phyloP scores from a whole-genome alignment of 148 eudicot genomes.

The Camellia granthamiana region DNA sequence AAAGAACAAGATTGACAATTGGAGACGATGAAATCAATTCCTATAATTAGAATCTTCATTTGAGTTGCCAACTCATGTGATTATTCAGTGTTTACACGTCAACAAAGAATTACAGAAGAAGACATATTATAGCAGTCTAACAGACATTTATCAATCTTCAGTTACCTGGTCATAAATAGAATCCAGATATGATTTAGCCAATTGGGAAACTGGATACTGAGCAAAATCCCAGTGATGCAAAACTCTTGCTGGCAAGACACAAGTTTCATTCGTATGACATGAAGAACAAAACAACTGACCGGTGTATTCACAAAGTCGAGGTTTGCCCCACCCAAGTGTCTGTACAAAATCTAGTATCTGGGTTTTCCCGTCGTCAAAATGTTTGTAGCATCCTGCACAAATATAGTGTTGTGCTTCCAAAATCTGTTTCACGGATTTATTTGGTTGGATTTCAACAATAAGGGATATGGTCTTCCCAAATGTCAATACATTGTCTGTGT shows the following conservation, averaged over 20 bases:
- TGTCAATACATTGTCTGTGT: too few relatives aligned
- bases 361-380: constrained; percentile 78
- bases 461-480: constrained; percentile 81
- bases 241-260: constrained; percentile 90
- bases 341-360: constrained; percentile 64
- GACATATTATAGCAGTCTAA: neutral
- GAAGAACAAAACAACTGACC: constrained; percentile 89
- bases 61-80: neutral
- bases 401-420: constrained; percentile 75
- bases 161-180: constrained; percentile 73
- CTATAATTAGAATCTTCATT: neutral
- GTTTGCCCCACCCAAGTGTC: constrained; percentile 91
- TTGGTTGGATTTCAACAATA: constrained; percentile 55
- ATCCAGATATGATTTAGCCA: constrained; percentile 88
- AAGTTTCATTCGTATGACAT: constrained; percentile 81
- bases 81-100: neutral
- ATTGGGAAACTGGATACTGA: constrained; percentile 76
- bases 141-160: constrained; percentile 3
- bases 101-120: neutral
- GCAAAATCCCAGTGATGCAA: constrained; percentile 95
- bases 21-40: neutral
- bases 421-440: constrained; percentile 68
- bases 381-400: constrained; percentile 87
- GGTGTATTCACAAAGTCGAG: constrained; percentile 90
- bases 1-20: neutral